A percentile compares a stretch with the other conserved stretches of the same genome.
phyloP scores from a whole-genome alignment of 1,284 basidiomycete genomes.

The Melampsora americana region DNA sequence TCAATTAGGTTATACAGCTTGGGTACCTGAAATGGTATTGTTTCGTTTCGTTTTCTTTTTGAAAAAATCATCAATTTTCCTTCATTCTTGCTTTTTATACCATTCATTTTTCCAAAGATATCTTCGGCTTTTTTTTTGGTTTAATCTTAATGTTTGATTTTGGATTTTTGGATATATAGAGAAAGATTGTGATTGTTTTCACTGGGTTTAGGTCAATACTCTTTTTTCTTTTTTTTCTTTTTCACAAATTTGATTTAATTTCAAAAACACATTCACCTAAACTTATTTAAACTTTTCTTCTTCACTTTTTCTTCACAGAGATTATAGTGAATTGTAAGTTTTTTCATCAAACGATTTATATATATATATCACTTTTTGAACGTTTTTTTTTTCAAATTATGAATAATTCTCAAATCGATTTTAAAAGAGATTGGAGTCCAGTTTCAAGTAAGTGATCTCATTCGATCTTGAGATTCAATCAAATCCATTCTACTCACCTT shows the following conservation, averaged over 20 bases:
- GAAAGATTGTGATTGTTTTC: constrained; percentile 47
- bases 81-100: too few species aligned
- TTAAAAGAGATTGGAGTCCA: constrained; percentile 7
- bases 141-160: too few species aligned
- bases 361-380: neutral
- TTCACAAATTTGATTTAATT: neutral
- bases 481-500: constrained; percentile 10
- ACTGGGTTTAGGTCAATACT: constrained; percentile 42
- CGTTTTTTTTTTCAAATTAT: neutral
- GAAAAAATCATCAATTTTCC: neutral
- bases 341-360: neutral
- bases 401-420: neutral
- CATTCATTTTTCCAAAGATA: too few species aligned
- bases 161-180: too few species aligned
- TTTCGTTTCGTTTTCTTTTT: neutral
- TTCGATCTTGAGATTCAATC: neutral
- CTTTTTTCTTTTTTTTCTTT: neutral
- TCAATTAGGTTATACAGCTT: constrained; percentile 45
- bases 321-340: constrained; percentile 17
- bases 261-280: too few species aligned
- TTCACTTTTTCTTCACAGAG: neutral
- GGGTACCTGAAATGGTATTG: constrained; percentile 44
- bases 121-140: too few species aligned
- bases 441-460: constrained; percentile 10
- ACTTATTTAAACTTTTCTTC: neutral